phyloP scores from a whole-genome alignment of 2,329 filamentous ascomycete genomes.

The Polychaeton citri region DNA sequence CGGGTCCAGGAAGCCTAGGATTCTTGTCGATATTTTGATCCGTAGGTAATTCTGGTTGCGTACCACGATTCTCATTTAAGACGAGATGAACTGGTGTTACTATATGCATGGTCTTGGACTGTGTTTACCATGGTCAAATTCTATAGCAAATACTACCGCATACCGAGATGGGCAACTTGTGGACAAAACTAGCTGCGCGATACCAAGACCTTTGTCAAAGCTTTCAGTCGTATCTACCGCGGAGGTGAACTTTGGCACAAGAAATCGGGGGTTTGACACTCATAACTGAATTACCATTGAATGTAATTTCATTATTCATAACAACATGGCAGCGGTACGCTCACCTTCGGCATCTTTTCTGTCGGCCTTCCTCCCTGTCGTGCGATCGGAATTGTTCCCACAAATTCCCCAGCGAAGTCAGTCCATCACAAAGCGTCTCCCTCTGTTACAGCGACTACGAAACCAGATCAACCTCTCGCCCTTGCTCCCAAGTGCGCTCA shows the following conservation, averaged over 20 bases:
- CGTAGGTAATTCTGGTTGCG: no score
- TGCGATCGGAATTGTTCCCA: slow-evolving; percentile 28
- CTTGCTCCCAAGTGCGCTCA: slow-evolving; percentile 38
- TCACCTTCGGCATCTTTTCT: slow-evolving; percentile 28
- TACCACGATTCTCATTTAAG: no score
- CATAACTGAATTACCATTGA: neutral
- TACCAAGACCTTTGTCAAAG: no score
- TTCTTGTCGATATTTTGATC: no score
- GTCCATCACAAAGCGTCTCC: slow-evolving; percentile 33
- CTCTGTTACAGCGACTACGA: slow-evolving; percentile 30
- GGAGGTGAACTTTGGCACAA: neutral
- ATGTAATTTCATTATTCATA: neutral
- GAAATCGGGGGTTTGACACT: neutral
- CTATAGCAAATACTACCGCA: no score
- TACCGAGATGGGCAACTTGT: no score
- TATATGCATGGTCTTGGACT: no score
- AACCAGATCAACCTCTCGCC: slow-evolving; percentile 28
- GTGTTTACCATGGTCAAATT: no score
- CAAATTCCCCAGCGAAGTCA: slow-evolving; percentile 7
- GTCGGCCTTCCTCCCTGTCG: slow-evolving; percentile 41
- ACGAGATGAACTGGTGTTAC: no score
- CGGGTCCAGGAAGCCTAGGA: no score
- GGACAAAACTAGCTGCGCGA: no score
- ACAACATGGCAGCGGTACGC: slow-evolving; percentile 27
- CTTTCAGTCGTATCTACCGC: no score